Conservation (phyloP, 169 alveolate species). For the Hepatocystis sp. region DNA sequence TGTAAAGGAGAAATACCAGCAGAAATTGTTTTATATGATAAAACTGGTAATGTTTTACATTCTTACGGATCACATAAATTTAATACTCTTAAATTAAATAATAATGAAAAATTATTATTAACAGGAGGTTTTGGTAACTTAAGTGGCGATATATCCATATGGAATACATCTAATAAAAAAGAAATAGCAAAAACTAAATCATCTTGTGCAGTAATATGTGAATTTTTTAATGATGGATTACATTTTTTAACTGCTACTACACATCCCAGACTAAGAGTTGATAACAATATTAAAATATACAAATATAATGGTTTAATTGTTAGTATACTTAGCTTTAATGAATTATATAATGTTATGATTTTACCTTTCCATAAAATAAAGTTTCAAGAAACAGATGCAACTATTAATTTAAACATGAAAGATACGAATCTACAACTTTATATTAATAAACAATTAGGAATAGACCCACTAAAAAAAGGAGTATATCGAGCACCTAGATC, state of each 20-base stretch:
- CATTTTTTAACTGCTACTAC: slow-evolving; percentile 91
- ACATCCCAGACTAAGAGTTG: slow-evolving; percentile 92
- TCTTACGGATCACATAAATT: slow-evolving; percentile 87
- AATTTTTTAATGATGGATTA: slow-evolving; percentile 84
- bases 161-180: slow-evolving; percentile 85
- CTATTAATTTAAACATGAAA: slow-evolving; percentile 5
- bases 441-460: slow-evolving; percentile 66
- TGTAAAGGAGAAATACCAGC: slow-evolving; percentile 85
- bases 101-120: slow-evolving; percentile 84
- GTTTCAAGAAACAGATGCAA: slow-evolving; percentile 10
- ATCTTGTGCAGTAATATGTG: slow-evolving; percentile 86
- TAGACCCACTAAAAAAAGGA: slow-evolving; percentile 52
- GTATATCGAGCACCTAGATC: slow-evolving; percentile 86
- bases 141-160: slow-evolving; percentile 92
- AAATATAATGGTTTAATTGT: slow-evolving; percentile 85
- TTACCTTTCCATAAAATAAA: slow-evolving; percentile 58
- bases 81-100: slow-evolving; percentile 87
- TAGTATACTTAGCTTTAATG: slow-evolving; percentile 79
- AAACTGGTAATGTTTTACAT: slow-evolving; percentile 76
- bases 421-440: slow-evolving; percentile 6
- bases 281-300: slow-evolving; percentile 88
- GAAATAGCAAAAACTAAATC: slow-evolving; percentile 83
- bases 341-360: slow-evolving; percentile 77
- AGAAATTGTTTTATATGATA: slow-evolving; percentile 78
- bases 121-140: slow-evolving; percentile 94